Conservation (phyloP, 1,284 basidiomycete species). For the Sparassis latifolia region DNA sequence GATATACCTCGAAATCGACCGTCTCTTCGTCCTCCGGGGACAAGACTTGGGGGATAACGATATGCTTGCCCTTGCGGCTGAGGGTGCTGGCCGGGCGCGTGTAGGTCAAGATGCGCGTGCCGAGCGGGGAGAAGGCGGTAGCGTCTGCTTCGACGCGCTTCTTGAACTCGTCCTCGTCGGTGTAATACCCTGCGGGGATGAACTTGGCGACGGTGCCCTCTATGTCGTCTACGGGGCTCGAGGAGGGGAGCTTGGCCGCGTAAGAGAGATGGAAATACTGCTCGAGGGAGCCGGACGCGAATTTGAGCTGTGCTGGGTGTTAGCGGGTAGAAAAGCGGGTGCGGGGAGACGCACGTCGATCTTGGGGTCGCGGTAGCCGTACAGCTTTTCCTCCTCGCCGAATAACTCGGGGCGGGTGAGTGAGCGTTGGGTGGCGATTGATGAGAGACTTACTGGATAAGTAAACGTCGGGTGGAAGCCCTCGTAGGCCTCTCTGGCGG, state of each 20-base stretch:
- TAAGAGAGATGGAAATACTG: constrained; percentile 72
- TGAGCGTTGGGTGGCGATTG: not conserved
- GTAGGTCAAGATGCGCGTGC: constrained; percentile 75
- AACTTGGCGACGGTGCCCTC: constrained; percentile 74
- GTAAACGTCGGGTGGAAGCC: constrained; percentile 82
- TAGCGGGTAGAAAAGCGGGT: constrained; percentile 2
- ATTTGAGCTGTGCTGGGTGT: constrained; percentile 49
- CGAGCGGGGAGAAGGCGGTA: constrained; percentile 67
- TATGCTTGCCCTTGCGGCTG: constrained; percentile 38
- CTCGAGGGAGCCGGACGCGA: constrained; percentile 82
- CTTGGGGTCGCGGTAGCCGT: constrained; percentile 81
- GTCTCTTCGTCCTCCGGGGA: constrained; percentile 51
- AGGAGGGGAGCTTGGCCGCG: constrained; percentile 59
- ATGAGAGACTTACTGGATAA: constrained; percentile 62
- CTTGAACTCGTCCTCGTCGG: constrained; percentile 58
- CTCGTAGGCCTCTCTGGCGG: constrained; percentile 52
- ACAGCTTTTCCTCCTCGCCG: constrained; percentile 95
- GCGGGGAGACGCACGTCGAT: constrained; percentile 61
- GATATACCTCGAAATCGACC: constrained; percentile 79
- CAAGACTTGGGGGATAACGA: constrained; percentile 28
- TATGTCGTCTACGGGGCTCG: constrained; percentile 84
- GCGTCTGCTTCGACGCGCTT: constrained; percentile 71
- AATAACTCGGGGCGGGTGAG: constrained; percentile 55
- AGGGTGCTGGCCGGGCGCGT: constrained; percentile 40
- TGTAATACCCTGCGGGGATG: constrained; percentile 67